Evolutionary conservation across 768 basidiomycete species (phyloP), one percentile per base, ranked within the genome.

Genomic region (Lactifluus subvellereus): DNA sequence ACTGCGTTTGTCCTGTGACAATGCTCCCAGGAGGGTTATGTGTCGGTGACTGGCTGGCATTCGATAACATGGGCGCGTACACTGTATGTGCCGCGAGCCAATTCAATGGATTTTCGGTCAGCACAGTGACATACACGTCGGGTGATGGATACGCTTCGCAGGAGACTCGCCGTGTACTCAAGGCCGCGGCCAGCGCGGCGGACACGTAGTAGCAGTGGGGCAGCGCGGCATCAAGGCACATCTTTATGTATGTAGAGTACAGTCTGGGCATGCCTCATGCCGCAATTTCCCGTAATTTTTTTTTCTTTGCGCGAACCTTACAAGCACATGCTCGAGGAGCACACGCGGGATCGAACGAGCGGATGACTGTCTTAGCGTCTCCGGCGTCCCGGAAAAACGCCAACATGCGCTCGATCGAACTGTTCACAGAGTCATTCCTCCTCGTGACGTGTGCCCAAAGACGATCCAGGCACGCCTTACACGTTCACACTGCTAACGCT

Each of bases 31-130:
- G 75, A 35, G 81, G 80, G 1, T 79, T 98, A 57, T 80, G 83
- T 62, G 94, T 97, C 7, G 97, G 97, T 7, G 97, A 99, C 73
- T 99, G 97, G 97, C 82, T 99, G 18, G 91, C 89, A n/a, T 99
- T 95, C 77, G 87, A 88, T 60, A 87, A 92, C 72, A 98, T 99
- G 97, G 97, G 97, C 35, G 97, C 97, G 37, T 99, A 99, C 77
- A 98, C 97, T n/a, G 78, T 94, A 63, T 97, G 94, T 71, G 97
- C 97, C 0, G 94, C 97, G 57, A 94, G 91, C 76, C 88, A 87
- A 77, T 98, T 98, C 80, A 96, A 95, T 71, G 93, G 92, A 58
- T 95, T 95, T 70, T 83, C 90, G 70, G 73, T 87, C 52, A 89
- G 88, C 76, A 83, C 83, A 43, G 87, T 94, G 62, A 74, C 87